These are phyloP conservation scores for Didymosphaeria variabile DNA, from an alignment of 2,329 filamentous ascomycete species.

Conservation along the genomic window DNA sequence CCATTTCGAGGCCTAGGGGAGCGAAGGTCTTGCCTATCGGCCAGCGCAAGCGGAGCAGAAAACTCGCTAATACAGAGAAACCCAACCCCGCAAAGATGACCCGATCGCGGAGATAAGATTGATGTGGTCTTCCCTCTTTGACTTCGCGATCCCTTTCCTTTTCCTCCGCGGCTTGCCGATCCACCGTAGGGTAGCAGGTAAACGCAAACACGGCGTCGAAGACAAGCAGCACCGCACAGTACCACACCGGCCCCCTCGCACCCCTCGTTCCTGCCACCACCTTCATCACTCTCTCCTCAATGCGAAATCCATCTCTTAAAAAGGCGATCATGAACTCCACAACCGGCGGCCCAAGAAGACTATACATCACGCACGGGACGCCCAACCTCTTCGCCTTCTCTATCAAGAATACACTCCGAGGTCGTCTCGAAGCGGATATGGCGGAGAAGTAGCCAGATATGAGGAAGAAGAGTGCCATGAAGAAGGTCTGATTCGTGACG, in stretches of 20 bases:
- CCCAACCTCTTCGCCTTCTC: slow-evolving; percentile 30
- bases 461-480: slow-evolving; percentile 34
- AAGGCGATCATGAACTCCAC: slow-evolving; percentile 11
- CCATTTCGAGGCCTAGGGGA: slow-evolving; percentile 21
- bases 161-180: neutral
- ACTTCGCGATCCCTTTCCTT: neutral
- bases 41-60: slow-evolving; percentile 22
- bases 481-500: slow-evolving; percentile 31
- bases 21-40: slow-evolving; percentile 20
- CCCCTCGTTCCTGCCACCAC: slow-evolving; percentile 21
- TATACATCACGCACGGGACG: slow-evolving; percentile 25
- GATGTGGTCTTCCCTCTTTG: neutral
- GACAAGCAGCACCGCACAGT: slow-evolving; percentile 26
- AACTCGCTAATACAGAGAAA: slow-evolving; percentile 5
- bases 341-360: slow-evolving; percentile 14
- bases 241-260: slow-evolving; percentile 30
- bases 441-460: slow-evolving; percentile 32
- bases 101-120: neutral
- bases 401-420: slow-evolving; percentile 9
- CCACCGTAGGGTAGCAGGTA: neutral
- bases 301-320: slow-evolving; percentile 1
- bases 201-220: slow-evolving; percentile 26
- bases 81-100: slow-evolving; percentile 12
- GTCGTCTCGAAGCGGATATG: slow-evolving; percentile 15
- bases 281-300: neutral